These are phyloP conservation scores for Inga oerstediana DNA, from an alignment of 306 rosid genomes.

Conservation along the genomic window DNA sequence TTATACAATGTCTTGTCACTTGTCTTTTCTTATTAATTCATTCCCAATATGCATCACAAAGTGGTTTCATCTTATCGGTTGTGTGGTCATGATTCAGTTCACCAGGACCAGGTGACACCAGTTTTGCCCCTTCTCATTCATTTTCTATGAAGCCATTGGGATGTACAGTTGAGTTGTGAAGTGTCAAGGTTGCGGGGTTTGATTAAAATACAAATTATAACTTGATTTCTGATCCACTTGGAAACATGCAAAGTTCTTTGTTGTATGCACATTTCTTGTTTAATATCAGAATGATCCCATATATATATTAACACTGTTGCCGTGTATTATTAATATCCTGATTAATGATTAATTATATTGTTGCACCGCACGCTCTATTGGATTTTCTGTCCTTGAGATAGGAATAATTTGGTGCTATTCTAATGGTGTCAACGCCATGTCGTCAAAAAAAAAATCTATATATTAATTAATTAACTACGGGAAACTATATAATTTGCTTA, in stretches of 20 bases:
- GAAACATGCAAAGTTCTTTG: slow-evolving; percentile 12
- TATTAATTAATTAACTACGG: neutral
- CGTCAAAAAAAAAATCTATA: neutral
- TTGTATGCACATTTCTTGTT: neutral
- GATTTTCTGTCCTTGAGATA: neutral
- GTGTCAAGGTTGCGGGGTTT: slow-evolving; percentile 22
- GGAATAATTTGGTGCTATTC: neutral
- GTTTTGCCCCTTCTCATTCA: neutral
- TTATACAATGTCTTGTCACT: slow-evolving; percentile 35
- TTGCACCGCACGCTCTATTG: neutral
- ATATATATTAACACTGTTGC: neutral
- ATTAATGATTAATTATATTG: neutral
- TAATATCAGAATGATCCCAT: neutral
- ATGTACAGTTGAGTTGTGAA: slow-evolving; percentile 36
- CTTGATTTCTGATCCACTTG: slow-evolving; percentile 13
- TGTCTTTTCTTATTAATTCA: slow-evolving; percentile 27
- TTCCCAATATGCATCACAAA: neutral
- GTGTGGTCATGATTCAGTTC: neutral
- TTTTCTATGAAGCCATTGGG: slow-evolving; percentile 20
- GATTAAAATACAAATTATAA: slow-evolving; percentile 14
- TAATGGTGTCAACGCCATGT: neutral
- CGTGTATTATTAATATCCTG: neutral
- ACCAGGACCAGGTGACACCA: neutral
- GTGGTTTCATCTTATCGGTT: neutral
- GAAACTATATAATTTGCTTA: neutral